These are phyloP conservation scores for Aspergillus pseudoterreus DNA, from an alignment of 2,329 filamentous ascomycete species.

Conservation along the genomic window DNA sequence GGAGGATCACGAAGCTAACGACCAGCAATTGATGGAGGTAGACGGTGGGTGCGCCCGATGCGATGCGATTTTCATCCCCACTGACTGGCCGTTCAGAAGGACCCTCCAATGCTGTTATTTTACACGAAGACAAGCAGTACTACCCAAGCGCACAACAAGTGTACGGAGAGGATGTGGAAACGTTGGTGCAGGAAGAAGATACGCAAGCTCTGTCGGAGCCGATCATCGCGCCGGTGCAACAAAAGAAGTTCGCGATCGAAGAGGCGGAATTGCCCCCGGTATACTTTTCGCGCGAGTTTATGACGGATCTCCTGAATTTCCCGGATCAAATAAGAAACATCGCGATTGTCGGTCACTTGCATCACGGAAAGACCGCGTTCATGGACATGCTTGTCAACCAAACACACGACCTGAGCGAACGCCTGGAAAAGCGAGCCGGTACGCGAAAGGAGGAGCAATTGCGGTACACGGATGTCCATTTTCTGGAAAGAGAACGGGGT, in stretches of 20 bases:
- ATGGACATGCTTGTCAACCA: constrained; percentile 98
- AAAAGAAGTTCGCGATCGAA: constrained; percentile 94
- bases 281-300: constrained; percentile 82
- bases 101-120: constrained; percentile 91
- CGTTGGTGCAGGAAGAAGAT: constrained; percentile 94
- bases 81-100: constrained; percentile 56
- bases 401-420: constrained; percentile 81
- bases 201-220: constrained; percentile 87
- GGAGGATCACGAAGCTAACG: constrained; percentile 43
- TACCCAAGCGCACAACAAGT: constrained; percentile 97
- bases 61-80: neutral
- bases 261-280: constrained; percentile 87
- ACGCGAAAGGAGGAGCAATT: constrained; percentile 83
- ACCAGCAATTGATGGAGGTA: constrained; percentile 89
- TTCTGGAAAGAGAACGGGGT: constrained; percentile 83
- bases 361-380: constrained; percentile 96
- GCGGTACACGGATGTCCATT: constrained; percentile 88
- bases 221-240: constrained; percentile 86
- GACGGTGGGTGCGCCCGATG: constrained; percentile 58
- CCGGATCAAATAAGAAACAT: constrained; percentile 93
- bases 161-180: constrained; percentile 92
- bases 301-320: constrained; percentile 94
- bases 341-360: constrained; percentile 84
- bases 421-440: constrained; percentile 75
- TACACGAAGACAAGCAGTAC: constrained; percentile 99